These are phyloP conservation scores for Syncephalastrum contaminatum DNA, from an alignment of 371 early-diverging fungal species.

Conservation along the genomic window DNA sequence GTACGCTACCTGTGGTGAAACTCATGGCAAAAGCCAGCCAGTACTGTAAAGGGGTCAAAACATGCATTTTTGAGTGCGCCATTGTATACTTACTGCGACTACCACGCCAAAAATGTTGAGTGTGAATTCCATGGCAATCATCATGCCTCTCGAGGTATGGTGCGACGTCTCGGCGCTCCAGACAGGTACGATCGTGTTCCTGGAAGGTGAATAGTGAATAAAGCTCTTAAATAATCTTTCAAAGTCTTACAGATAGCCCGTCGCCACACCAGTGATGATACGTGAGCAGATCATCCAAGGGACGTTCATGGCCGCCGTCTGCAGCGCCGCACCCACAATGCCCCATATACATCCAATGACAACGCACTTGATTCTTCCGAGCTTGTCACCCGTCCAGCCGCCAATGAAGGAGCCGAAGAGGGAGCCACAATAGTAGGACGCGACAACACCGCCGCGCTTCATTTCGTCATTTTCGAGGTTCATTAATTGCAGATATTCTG, in stretches of 20 bases:
- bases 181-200: conserved; percentile 48
- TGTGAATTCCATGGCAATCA: conserved; percentile 42
- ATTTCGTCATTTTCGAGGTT: conserved; percentile 30
- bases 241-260: conserved; percentile 41
- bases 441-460: conserved; percentile 39
- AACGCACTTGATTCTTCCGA: conserved; percentile 30
- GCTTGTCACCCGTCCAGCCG: conserved; percentile 25
- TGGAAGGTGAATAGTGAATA: conserved; percentile 2
- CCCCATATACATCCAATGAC: conserved; percentile 28
- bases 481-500: conserved; percentile 36
- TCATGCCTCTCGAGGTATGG: conserved; percentile 36
- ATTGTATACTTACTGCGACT: conserved; percentile 22
- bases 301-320: conserved; percentile 28
- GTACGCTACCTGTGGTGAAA: conserved; percentile 20
- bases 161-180: conserved; percentile 45
- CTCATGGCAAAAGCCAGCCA: conserved; percentile 43
- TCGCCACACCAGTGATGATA: conserved; percentile 49
- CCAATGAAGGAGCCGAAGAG: conserved; percentile 43
- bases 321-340: conserved; percentile 25
- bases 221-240: background rate
- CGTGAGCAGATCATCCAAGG: conserved; percentile 39
- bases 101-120: conserved; percentile 46
- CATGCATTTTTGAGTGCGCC: background rate
- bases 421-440: conserved; percentile 33
- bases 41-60: conserved; percentile 12